Conservation (phyloP, 2,329 filamentous ascomycete genomes). For the Stagonosporopsis vannaccii region DNA sequence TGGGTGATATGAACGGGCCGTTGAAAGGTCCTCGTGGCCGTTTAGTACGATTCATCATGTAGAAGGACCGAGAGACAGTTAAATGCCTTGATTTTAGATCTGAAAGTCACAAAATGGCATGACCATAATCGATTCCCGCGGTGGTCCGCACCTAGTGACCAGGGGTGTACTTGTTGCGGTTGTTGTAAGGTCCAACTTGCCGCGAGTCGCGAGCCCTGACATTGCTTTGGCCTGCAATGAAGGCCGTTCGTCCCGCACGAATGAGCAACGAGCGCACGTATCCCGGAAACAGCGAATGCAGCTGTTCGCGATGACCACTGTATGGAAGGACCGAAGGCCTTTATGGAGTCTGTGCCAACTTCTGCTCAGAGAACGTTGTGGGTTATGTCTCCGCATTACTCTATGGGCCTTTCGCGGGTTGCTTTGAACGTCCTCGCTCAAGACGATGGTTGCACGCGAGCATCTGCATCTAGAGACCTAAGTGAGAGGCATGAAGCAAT, state of each 20-base stretch:
- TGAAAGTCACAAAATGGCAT: constrained; percentile 7
- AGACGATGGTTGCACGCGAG: no score
- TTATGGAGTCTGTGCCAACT: background rate
- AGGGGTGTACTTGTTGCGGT: background rate
- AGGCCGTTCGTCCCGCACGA: background rate
- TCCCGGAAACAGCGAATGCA: background rate
- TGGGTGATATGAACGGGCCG: constrained; percentile 14
- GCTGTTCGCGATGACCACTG: background rate
- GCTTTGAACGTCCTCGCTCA: no score
- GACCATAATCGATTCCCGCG: background rate
- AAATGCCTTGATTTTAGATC: constrained; percentile 11
- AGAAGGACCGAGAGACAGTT: constrained; percentile 6
- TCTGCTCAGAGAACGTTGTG: no score
- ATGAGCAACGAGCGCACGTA: background rate
- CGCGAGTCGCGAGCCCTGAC: background rate
- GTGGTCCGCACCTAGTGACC: background rate
- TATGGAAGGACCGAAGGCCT: background rate
- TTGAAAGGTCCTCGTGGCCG: constrained; percentile 16
- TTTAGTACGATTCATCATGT: constrained; percentile 10
- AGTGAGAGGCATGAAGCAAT: background rate
- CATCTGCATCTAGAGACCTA: background rate
- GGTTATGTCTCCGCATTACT: no score
- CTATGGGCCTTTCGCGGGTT: no score
- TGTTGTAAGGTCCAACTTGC: background rate
- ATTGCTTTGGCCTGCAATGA: background rate